Conservation (phyloP, 176 grass and related monocot genomes). For the Zoysia pacifica region DNA sequence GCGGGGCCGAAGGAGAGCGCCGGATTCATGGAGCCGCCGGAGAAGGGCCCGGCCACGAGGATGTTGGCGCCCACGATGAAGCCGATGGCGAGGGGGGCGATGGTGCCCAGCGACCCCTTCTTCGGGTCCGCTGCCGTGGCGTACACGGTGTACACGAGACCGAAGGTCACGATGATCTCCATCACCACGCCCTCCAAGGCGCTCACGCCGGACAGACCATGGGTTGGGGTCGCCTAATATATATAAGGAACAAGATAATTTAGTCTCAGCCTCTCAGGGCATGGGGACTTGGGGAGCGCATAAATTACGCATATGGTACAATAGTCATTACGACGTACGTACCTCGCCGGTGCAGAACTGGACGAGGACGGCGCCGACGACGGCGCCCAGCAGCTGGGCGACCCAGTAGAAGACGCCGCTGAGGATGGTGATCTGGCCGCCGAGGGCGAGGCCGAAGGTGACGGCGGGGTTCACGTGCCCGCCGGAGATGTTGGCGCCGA, state of each 20-base stretch:
- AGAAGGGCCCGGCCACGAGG: constrained; percentile 56
- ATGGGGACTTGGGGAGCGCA: too few species aligned
- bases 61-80: constrained; percentile 70
- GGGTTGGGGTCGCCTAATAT: constrained; percentile 42
- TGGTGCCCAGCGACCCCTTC: constrained; percentile 67
- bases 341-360: constrained; percentile 49
- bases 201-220: constrained; percentile 61
- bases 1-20: background rate
- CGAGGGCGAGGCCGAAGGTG: constrained; percentile 75
- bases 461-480: constrained; percentile 78
- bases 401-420: constrained; percentile 78
- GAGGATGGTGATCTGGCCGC: constrained; percentile 85
- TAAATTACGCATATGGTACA: too few species aligned
- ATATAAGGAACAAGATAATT: too few species aligned
- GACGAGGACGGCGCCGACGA: constrained; percentile 62
- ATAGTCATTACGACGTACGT: too few species aligned
- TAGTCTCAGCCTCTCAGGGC: too few species aligned
- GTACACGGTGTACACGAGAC: constrained; percentile 72
- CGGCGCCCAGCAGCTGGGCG: constrained; percentile 70
- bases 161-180: constrained; percentile 76
- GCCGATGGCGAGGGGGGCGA: constrained; percentile 60
- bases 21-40: constrained; percentile 62
- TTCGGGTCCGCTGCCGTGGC: constrained; percentile 79
- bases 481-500: constrained; percentile 75
- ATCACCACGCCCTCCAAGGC: constrained; percentile 65